Evolutionary conservation across 164 flowering plant species (phyloP).

Genomic region (Buxus sempervirens): DNA sequence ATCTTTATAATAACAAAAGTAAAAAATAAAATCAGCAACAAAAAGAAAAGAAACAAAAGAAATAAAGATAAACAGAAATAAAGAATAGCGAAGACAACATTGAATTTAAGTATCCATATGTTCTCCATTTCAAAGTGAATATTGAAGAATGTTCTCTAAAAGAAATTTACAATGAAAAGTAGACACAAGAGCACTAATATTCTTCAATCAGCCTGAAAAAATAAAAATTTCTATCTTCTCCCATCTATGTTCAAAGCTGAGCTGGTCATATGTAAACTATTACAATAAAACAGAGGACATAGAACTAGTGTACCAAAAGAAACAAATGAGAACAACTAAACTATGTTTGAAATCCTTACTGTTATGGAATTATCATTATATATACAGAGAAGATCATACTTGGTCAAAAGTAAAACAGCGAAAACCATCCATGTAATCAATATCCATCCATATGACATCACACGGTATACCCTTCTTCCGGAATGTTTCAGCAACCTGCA

Average conservation of each 20-base stretch:
- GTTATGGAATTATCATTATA: not conserved
- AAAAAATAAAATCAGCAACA: too few relatives aligned
- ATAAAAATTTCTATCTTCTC: not conserved
- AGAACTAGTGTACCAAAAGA: not conserved
- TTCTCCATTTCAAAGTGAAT: not conserved
- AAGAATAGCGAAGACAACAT: too few relatives aligned
- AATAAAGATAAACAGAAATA: too few relatives aligned
- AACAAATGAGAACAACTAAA: not conserved
- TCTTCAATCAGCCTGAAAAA: not conserved
- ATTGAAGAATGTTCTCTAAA: not conserved
- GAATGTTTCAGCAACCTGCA: constrained; percentile 72
- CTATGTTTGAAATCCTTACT: not conserved
- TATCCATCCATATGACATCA: constrained; percentile 98
- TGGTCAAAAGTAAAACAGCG: constrained; percentile 91
- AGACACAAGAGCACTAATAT: not conserved
- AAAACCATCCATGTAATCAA: constrained; percentile 97
- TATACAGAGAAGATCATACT: constrained; percentile 33
- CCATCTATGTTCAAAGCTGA: not conserved
- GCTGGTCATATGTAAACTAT: not conserved
- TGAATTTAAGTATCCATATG: not conserved
- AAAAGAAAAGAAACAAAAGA: too few relatives aligned
- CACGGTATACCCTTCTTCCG: constrained; percentile 88
- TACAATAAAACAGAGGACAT: too few relatives aligned
- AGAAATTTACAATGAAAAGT: not conserved
- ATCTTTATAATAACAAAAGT: too few relatives aligned